Conservation (phyloP, 2,329 filamentous ascomycete species). For the Elsinoe arachidis region DNA sequence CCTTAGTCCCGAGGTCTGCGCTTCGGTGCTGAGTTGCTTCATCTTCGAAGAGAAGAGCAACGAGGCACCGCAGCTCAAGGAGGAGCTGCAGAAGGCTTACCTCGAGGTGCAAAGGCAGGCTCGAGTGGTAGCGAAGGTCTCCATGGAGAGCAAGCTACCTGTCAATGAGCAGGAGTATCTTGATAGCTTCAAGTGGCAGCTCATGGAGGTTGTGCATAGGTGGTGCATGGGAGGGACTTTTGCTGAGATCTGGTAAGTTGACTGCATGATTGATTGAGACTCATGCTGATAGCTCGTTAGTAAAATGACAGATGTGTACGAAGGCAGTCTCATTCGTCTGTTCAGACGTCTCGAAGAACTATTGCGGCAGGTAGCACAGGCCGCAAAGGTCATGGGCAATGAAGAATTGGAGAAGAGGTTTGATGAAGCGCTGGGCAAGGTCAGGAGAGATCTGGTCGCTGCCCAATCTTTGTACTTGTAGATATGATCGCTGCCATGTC, state of each 20-base stretch:
- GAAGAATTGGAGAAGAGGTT: slow-evolving; percentile 91
- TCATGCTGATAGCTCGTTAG: slow-evolving; percentile 37
- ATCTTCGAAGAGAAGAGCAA: slow-evolving; percentile 96
- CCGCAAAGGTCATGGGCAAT: slow-evolving; percentile 95
- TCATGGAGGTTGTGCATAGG: slow-evolving; percentile 91
- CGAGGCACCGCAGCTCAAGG: slow-evolving; percentile 60
- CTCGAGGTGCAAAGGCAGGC: slow-evolving; percentile 83
- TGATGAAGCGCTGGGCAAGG: slow-evolving; percentile 73
- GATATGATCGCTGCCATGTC: neutral
- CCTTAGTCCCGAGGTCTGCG: slow-evolving; percentile 76
- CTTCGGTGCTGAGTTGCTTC: slow-evolving; percentile 81
- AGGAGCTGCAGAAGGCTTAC: slow-evolving; percentile 78
- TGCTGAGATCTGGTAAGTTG: slow-evolving; percentile 81
- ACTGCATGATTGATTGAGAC: neutral
- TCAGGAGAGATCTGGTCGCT: slow-evolving; percentile 87
- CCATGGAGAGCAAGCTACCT: slow-evolving; percentile 84
- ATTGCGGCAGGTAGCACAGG: slow-evolving; percentile 88
- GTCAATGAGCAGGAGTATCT: slow-evolving; percentile 95
- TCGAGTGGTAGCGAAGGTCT: slow-evolving; percentile 81
- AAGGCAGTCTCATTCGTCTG: slow-evolving; percentile 89
- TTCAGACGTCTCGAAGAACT: slow-evolving; percentile 94
- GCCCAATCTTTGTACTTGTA: slow-evolving; percentile 89
- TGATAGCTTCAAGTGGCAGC: slow-evolving; percentile 78
- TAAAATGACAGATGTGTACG: slow-evolving; percentile 98
- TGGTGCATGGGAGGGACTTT: slow-evolving; percentile 91